These are phyloP conservation scores for Chamaecrista fasciculata DNA, from an alignment of 306 rosid genomes.

Conservation along the genomic window DNA sequence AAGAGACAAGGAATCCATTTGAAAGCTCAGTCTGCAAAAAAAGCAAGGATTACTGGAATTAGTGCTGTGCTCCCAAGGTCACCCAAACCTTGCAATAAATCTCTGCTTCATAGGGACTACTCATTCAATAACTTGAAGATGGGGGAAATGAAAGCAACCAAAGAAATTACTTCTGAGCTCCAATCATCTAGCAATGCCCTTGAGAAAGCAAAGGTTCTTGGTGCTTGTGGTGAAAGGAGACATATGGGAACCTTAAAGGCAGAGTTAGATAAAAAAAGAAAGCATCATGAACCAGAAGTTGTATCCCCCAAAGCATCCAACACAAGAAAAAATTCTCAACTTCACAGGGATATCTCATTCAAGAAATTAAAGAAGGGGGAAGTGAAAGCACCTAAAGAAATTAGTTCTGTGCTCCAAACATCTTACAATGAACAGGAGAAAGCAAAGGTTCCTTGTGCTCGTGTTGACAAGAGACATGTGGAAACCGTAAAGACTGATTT, in stretches of 20 bases:
- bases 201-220: neutral
- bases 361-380: conserved; percentile 5
- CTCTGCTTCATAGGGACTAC: neutral
- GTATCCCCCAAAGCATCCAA: neutral
- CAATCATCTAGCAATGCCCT: neutral
- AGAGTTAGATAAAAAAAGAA: neutral
- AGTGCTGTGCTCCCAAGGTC: conserved; percentile 6
- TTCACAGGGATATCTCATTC: neutral
- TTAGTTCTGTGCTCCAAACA: neutral
- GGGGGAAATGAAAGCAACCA: conserved; percentile 13
- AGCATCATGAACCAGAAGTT: neutral
- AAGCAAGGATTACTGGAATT: conserved; percentile 9
- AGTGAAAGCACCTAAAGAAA: neutral
- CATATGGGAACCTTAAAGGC: neutral
- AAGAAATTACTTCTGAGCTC: neutral
- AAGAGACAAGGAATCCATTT: conserved; percentile 18
- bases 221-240: neutral
- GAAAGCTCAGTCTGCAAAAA: conserved; percentile 10
- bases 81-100: conserved; percentile 1
- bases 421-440: conserved; percentile 2
- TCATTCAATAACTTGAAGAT: conserved; percentile 9
- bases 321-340: neutral
- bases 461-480: neutral
- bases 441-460: neutral
- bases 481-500: neutral